Base-by-base conservation (phyloP, 305 asterid genomes). In the Nicotiana rustica region DNA sequence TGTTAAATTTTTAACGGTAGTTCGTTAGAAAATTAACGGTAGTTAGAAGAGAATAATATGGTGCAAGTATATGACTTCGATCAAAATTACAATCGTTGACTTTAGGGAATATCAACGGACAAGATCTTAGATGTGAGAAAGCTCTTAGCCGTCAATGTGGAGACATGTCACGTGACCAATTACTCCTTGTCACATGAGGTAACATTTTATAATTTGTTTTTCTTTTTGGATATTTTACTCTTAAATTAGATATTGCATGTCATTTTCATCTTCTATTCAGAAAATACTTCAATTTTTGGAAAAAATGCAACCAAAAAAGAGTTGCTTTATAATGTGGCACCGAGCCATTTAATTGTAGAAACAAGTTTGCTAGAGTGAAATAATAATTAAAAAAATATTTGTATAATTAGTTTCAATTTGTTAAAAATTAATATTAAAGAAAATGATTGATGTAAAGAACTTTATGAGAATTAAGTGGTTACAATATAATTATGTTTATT, bases 141-240 rank as follows among this genome's bases (percentile, higher is more conserved):
- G 81, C 91, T 93, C 7, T 75, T 93, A 85, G 92, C 94, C 15
- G 91, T 66, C 10, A 75, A 85, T 60, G 85, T 87, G 3, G 86
- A 85, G 57, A 87, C 89, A 8, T 85, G 89, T 67, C 89, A 87
- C 79, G 59, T 93, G 81, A 93, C 97, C 84, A 91, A 88, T 84
- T 93, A 88, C 85, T 91, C 95, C 35, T 10, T 93, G 56, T 91
- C 96, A 18, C 97, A 93, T 15, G 97, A 93, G 97, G 97, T 90
- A 81, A 56, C 29, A 33, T n/a, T 41, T 66, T n/a, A 19, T 6
- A 57, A 17, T 59, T 35, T 0, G 38, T 25, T 13, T 60, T 57
- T 81, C 8, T 19, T 4, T 0, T 67, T 35, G 25, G 33, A 41
- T 5, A 69, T 69, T 69, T 1, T n/a, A 18, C 61, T n/a, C 33